Evolutionary conservation across 345 rosid genomes (phyloP).

Genomic region (Adansonia digitata): DNA sequence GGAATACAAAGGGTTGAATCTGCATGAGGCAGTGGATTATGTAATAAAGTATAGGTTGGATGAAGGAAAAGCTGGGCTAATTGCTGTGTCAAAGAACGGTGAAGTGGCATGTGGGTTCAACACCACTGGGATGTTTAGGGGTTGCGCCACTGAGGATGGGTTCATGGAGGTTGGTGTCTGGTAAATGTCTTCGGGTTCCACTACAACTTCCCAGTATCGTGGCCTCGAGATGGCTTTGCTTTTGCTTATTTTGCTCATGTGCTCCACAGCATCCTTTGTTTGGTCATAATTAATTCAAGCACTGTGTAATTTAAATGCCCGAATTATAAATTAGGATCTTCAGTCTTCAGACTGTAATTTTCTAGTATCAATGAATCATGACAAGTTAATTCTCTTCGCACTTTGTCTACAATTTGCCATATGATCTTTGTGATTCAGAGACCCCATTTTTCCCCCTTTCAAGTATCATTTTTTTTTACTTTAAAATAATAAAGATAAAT

Average conservation of each 20-base stretch:
- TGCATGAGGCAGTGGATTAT: conserved; percentile 75
- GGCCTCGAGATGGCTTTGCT: background rate
- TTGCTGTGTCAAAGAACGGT: conserved; percentile 79
- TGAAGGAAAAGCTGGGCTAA: conserved; percentile 74
- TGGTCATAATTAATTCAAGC: background rate
- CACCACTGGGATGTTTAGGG: conserved; percentile 82
- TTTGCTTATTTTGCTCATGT: background rate
- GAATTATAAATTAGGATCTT: background rate
- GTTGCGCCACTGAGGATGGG: conserved; percentile 83
- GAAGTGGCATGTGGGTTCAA: conserved; percentile 87
- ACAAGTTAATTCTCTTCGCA: background rate
- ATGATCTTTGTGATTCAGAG: background rate
- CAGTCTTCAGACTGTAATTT: background rate
- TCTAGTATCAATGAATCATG: background rate
- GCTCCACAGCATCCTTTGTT: background rate
- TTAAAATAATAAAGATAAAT: background rate
- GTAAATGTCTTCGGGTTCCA: conserved; percentile 19
- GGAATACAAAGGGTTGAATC: conserved; percentile 84
- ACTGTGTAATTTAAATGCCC: background rate
- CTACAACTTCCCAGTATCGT: background rate
- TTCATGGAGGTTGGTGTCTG: conserved; percentile 81
- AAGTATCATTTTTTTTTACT: background rate
- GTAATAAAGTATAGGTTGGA: conserved; percentile 73
- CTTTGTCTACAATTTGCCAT: background rate
- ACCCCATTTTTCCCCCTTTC: too few species aligned